Conservation (phyloP, 495 filamentous ascomycete species). For the Thermochaetoides thermophila region DNA sequence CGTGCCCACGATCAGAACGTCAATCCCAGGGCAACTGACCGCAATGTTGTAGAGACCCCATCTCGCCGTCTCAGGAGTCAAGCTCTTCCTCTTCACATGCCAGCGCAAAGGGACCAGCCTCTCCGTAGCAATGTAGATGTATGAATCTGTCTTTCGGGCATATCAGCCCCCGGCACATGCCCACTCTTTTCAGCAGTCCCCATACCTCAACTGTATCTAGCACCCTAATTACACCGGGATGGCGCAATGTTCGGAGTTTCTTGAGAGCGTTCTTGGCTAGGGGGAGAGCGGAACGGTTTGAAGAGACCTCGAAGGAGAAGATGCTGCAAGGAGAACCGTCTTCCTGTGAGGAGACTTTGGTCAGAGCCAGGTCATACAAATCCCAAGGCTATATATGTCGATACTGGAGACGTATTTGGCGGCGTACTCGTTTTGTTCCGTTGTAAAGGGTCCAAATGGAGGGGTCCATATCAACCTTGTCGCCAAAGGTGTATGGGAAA, state of each 20-base stretch:
- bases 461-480: conserved; percentile 72
- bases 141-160: conserved; percentile 58
- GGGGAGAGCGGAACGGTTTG: conserved; percentile 64
- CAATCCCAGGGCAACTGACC: conserved; percentile 31
- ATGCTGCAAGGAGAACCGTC: conserved; percentile 89
- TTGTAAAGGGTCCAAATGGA: conserved; percentile 90
- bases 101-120: conserved; percentile 70
- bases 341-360: conserved; percentile 41
- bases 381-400: too few species aligned
- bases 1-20: neutral
- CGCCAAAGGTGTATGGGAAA: conserved; percentile 83
- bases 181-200: neutral
- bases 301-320: conserved; percentile 78
- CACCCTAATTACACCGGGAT: conserved; percentile 87
- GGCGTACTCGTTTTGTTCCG: conserved; percentile 69
- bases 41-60: conserved; percentile 85
- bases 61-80: conserved; percentile 82
- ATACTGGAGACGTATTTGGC: too few species aligned
- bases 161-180: neutral
- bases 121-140: conserved; percentile 93
- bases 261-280: conserved; percentile 85
- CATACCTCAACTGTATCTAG: conserved; percentile 84
- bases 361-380: too few species aligned
- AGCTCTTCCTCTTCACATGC: conserved; percentile 68
- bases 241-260: conserved; percentile 79